These are phyloP conservation scores for Suhomyces sp. DNA, from an alignment of 805 yeast genomes.

Conservation along the genomic window DNA sequence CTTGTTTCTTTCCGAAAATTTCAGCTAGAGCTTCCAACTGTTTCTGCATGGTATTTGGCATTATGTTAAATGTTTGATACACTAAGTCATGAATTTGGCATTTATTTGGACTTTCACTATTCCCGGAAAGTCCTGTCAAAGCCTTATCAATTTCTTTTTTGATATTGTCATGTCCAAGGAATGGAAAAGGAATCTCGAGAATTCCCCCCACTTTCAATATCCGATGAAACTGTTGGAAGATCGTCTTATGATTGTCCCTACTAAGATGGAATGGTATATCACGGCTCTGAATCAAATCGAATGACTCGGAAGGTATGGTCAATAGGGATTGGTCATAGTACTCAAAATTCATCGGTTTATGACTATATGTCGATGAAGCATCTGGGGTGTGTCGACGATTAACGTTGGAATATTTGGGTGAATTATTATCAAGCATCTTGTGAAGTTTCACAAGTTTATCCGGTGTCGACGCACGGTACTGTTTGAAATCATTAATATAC, in stretches of 20 bases:
- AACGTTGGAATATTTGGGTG: constrained; percentile 16
- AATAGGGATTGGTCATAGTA: constrained; percentile 19
- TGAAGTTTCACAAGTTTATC: constrained; percentile 21
- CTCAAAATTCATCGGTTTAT: constrained; percentile 34
- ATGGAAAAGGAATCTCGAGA: constrained; percentile 31
- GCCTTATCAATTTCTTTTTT: constrained; percentile 8
- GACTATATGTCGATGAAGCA: constrained; percentile 17
- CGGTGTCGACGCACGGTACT: constrained; percentile 15
- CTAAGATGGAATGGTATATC: constrained; percentile 37
- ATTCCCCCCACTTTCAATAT: constrained; percentile 36
- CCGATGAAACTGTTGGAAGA: constrained; percentile 34
- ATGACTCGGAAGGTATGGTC: constrained; percentile 12
- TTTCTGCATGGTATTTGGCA: constrained; percentile 25
- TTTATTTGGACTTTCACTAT: background rate
- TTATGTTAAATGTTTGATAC: constrained; percentile 19
- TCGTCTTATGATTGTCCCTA: constrained; percentile 21
- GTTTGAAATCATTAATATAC: constrained; percentile 18
- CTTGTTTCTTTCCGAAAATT: constrained; percentile 34
- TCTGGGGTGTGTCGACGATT: constrained; percentile 16
- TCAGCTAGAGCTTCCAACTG: constrained; percentile 21
- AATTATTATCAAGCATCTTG: constrained; percentile 19
- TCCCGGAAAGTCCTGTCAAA: background rate
- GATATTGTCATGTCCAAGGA: constrained; percentile 12
- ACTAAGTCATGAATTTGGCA: constrained; percentile 1
- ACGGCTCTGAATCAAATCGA: constrained; percentile 37